Base-by-base conservation (phyloP, 768 basidiomycete species). In the Psilocybe cyanescens region DNA sequence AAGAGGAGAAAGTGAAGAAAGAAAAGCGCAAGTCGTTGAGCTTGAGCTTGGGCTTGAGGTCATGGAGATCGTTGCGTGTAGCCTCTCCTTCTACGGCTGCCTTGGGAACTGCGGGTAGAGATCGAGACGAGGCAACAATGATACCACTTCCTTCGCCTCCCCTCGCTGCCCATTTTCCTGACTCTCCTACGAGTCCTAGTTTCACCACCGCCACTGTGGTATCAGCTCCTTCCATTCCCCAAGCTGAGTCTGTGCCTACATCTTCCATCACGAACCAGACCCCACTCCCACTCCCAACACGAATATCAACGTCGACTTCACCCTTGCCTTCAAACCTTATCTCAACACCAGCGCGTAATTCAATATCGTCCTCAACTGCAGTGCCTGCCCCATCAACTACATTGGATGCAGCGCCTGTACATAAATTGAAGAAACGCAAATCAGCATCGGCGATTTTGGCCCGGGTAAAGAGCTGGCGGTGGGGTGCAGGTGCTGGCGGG, bases 371-470 rank as follows among this genome's bases (percentile, higher is more conserved):
- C 24, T 24, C 24, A 24, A 24, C 24, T 24, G 24, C 24, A 24
- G 52, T 28, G 24, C 11, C 46, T 9, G 24, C 3, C 47, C n/a
- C 9, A n/a, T 3, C 28, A 7, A 24, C 24, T 2, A 24, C 24
- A 24, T 24, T 24, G 24, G 24, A 24, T 2, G 19, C 9, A 5
- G 2, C 47, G n/a, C 28, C 30, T 2, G 44, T 14, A 3, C 31
- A 9, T 0, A 39, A 37, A 9, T 16, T 53, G 29, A 62, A 30
- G 56, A 57, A 57, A 19, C 49, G 44, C 17, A 52, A 57, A 29
- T 62, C 60, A n/a, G 55, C 45, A 28, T 57, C 60, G 7, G 47
- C 53, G 14, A 19, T 62, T 4, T 35, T 62, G 41, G 49, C 60
- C 16, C 39, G 55, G 3, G 39, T 57, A n/a, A 48, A 35, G 33